Base-by-base conservation (phyloP, 2,329 filamentous ascomycete species). In the Verticillium isaacii region DNA sequence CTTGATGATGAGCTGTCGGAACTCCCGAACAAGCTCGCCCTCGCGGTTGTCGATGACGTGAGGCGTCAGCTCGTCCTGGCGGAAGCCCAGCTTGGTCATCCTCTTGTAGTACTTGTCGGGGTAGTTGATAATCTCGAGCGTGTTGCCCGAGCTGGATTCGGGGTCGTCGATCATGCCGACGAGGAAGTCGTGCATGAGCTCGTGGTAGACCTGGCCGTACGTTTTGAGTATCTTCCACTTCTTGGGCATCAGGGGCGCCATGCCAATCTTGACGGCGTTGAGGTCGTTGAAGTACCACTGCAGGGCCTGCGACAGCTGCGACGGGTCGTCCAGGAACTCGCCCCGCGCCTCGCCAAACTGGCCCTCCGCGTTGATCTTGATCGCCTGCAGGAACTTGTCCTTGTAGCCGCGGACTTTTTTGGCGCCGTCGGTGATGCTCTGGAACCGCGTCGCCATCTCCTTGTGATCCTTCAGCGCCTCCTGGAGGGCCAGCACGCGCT, bases 221-320 rank as follows among this genome's bases (percentile, higher is more conserved):
- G 91, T 95, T 73, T 90, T 89, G 78, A 93, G 90, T 57, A 99
- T 97, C 72, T 90, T 93, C 95, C 95, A 99, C 75, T 95, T 96
- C 77, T 91, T 94, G 9, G 96, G 95, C 86, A 97, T 93, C 60
- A 99, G 82, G 32, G 87, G 86, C 63, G 90, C 86, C 91, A 99
- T 96, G 71, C 95, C 94, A 65, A 96, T 84, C 75, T 94, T 93
- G 71, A 97, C 94, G 3, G 92, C 93, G 75, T 96, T 96, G 41
- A 99, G 84, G 74, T 99, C 94, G 78, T 98, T 97, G 80, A 98
- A 99, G 77, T 88, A 99, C 95, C 95, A 99, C 71, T 91, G 91
- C 77, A 97, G 86, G 66, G 86, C 88, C 80, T 97, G 97, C 66
- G 96, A 91, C 56, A 99, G 82, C 69, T 86, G 87, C 58, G 89